A percentile compares a stretch with the other conserved stretches of the same genome.
Evolutionary conservation across 2,329 filamentous ascomycete genomes (phyloP).

Genomic region (Septoria petroselini): DNA sequence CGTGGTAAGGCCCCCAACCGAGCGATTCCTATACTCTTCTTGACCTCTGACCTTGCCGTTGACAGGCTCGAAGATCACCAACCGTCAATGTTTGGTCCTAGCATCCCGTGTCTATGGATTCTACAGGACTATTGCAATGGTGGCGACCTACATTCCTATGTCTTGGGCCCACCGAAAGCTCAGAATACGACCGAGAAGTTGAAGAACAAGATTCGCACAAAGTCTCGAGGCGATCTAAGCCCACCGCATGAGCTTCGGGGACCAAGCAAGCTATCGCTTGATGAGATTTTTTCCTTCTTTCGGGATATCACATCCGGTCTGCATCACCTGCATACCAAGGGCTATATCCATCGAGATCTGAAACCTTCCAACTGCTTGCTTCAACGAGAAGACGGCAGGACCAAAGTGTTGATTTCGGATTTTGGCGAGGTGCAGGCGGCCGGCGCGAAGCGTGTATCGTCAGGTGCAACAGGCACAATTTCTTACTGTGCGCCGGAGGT

Average conservation of each 20-base stretch:
- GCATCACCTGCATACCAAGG: conserved; percentile 82
- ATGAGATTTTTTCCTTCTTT: conserved; percentile 96
- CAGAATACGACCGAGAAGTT: conserved; percentile 70
- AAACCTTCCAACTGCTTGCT: conserved; percentile 95
- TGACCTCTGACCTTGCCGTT: neutral
- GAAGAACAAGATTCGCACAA: conserved; percentile 80
- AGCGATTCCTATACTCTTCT: neutral
- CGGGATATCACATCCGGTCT: conserved; percentile 90
- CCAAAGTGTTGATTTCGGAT: conserved; percentile 87
- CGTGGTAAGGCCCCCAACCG: conserved; percentile 57
- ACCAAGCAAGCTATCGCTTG: conserved; percentile 64
- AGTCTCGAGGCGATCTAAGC: conserved; percentile 74
- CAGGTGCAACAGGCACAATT: conserved; percentile 90
- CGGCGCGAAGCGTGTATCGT: conserved; percentile 77
- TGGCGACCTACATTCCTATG: conserved; percentile 83
- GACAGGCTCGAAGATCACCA: conserved; percentile 70
- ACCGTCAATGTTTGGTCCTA: conserved; percentile 80
- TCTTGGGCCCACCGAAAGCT: conserved; percentile 73
- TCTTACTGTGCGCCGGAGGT: conserved; percentile 96
- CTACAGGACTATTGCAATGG: conserved; percentile 96
- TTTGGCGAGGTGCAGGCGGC: conserved; percentile 94
- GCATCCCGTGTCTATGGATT: conserved; percentile 92
- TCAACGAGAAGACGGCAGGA: conserved; percentile 64
- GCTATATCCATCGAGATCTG: conserved; percentile 92
- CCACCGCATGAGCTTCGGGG: conserved; percentile 52